Base-by-base conservation (phyloP, 1,284 basidiomycete species). In the Chondrostereum purpureum region DNA sequence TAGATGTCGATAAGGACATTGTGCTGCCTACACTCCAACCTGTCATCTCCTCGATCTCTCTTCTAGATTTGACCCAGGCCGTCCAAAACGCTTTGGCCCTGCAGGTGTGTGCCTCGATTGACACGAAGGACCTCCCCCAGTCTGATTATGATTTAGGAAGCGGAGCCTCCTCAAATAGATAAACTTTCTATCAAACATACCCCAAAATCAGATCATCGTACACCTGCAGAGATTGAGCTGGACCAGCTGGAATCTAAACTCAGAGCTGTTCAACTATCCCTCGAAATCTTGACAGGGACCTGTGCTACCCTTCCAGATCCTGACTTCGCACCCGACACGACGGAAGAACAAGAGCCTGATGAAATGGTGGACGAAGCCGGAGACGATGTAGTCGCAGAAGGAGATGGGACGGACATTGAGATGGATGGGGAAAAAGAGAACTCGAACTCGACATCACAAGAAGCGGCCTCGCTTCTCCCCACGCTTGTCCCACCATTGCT, bases 231-330 rank as follows among this genome's bases (percentile, higher is more conserved):
- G 57, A 50, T 78, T 12, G 78, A 83, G 56, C 73, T 95, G 4
- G 84, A 88, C 48, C 66, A 69, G n/a, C 67, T 92, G 33, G 92
- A 96, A 63, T 67, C 73, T 11, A 77, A 68, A 49, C 63, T 95
- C 43, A 75, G 82, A 50, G 86, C 87, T 2, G 72, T 90, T 5
- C 83, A 87, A 51, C 73, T 92, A 24, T 78, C 86, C 14, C 70
- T 96, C 23, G 92, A 96, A 65, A 79, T 95, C 43, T 64, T 95
- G 52, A 93, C 90, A 0, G 84, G 84, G 22, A 72, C 78, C n/a
- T 94, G 89, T 58, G 91, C 90, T n/a, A 88, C 83, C 8, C 65
- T 94, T 23, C 86, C 90, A 17, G 89, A 93, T 56, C 78, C 81
- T 39, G 61, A 62, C 23, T 31, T 31, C 27, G n/a, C 8, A 8